Conservation (phyloP, 345 rosid genomes). For the Aquilaria sinensis region DNA sequence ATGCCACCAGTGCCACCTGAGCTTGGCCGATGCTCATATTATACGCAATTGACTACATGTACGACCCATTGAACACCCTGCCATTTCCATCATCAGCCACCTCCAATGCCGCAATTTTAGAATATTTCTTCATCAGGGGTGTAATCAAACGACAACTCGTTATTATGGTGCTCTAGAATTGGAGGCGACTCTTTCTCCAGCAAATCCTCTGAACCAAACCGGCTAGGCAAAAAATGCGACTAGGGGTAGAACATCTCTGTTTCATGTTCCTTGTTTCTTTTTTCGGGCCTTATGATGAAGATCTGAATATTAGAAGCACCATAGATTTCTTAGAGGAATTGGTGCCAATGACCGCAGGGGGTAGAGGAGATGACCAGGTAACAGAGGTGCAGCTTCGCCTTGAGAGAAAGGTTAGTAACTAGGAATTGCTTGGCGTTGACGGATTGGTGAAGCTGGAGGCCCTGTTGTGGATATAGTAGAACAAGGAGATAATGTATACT, state of each 20-base stretch:
- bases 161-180: slow-evolving; percentile 54
- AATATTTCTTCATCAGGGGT: background rate
- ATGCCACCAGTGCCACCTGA: slow-evolving; percentile 89
- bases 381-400: slow-evolving; percentile 44
- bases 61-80: slow-evolving; percentile 68
- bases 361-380: slow-evolving; percentile 82
- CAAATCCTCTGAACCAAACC: slow-evolving; percentile 85
- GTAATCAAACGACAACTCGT: slow-evolving; percentile 24
- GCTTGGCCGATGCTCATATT: slow-evolving; percentile 93
- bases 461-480: too few species aligned
- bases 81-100: slow-evolving; percentile 88
- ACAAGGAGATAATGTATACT: too few species aligned
- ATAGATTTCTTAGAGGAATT: slow-evolving; percentile 83
- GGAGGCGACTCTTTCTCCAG: slow-evolving; percentile 55
- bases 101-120: slow-evolving; percentile 42
- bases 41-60: slow-evolving; percentile 88
- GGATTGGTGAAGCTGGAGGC: slow-evolving; percentile 83
- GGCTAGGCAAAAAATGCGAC: slow-evolving; percentile 51
- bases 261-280: slow-evolving; percentile 7
- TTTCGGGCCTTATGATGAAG: slow-evolving; percentile 26
- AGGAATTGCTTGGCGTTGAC: slow-evolving; percentile 98
- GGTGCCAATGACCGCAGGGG: slow-evolving; percentile 99
- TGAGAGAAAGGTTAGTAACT: slow-evolving; percentile 71
- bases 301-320: slow-evolving; percentile 48
- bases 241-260: slow-evolving; percentile 28